Evolutionary conservation across 495 filamentous ascomycete species (phyloP).

Genomic region (Mytilinidion resinicola): DNA sequence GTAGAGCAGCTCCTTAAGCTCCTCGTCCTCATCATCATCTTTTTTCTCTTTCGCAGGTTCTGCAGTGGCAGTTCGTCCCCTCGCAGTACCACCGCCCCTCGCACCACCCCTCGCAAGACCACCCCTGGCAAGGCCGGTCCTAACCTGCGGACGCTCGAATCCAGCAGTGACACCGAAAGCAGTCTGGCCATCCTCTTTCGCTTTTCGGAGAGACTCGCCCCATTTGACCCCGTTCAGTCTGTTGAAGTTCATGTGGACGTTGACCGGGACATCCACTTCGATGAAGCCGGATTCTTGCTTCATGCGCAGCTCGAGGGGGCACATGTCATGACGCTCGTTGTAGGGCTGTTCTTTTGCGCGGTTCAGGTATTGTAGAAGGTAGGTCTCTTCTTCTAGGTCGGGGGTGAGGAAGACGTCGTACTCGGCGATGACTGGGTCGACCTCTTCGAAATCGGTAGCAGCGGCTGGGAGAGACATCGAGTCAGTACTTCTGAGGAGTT

Average conservation of each 20-base stretch:
- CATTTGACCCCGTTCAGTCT: constrained; percentile 56
- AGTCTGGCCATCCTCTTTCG: constrained; percentile 53
- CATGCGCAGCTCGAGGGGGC: constrained; percentile 56
- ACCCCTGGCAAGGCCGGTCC: background rate
- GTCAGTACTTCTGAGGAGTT: background rate
- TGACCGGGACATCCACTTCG: constrained; percentile 68
- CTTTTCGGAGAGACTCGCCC: constrained; percentile 58
- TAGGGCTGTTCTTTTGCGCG: constrained; percentile 49
- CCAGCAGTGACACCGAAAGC: constrained; percentile 52
- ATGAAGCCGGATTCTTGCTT: constrained; percentile 63
- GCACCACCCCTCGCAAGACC: constrained; percentile 2
- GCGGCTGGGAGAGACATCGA: background rate
- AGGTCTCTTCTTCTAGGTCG: constrained; percentile 34
- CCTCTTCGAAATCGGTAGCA: constrained; percentile 32
- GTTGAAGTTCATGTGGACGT: constrained; percentile 58
- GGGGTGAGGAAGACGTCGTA: constrained; percentile 57
- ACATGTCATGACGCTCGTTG: constrained; percentile 45
- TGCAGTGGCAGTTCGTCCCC: constrained; percentile 4
- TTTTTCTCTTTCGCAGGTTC: constrained; percentile 32
- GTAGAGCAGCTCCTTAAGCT: constrained; percentile 37
- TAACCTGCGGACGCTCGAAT: constrained; percentile 37
- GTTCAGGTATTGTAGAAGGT: constrained; percentile 68
- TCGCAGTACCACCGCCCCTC: background rate
- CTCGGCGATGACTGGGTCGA: constrained; percentile 52
- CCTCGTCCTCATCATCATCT: constrained; percentile 39